These are phyloP conservation scores for Lepidium aucheri DNA, from an alignment of 345 rosid species.

Conservation along the genomic window DNA sequence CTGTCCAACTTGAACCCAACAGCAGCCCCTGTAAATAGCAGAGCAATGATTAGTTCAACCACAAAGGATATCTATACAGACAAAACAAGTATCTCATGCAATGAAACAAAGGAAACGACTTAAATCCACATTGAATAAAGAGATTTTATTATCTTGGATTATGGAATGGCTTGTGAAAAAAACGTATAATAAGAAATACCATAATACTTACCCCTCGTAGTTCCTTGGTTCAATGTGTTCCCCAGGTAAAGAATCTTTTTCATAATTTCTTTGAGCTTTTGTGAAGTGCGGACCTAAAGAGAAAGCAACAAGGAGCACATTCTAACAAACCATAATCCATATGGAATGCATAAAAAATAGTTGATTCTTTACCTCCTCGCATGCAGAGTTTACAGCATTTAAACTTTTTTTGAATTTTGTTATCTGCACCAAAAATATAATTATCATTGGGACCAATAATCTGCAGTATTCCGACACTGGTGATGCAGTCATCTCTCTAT, in stretches of 20 bases:
- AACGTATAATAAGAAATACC: background rate
- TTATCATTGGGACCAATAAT: constrained; percentile 1
- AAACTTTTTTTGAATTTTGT: constrained; percentile 81
- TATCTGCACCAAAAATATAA: constrained; percentile 38
- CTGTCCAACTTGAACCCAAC: constrained; percentile 98
- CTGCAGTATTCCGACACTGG: background rate
- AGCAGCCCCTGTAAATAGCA: constrained; percentile 71
- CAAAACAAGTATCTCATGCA: background rate
- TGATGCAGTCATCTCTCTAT: too few species aligned
- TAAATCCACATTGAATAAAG: constrained; percentile 1
- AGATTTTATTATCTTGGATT: background rate
- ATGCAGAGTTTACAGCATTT: constrained; percentile 78
- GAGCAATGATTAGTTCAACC: constrained; percentile 4
- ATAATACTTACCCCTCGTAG: constrained; percentile 75
- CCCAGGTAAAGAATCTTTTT: constrained; percentile 87
- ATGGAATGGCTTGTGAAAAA: background rate
- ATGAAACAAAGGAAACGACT: background rate
- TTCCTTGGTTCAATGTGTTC: constrained; percentile 92
- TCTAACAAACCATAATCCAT: background rate
- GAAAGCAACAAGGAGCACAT: constrained; percentile 9
- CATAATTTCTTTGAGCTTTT: constrained; percentile 88
- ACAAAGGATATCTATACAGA: constrained; percentile 2
- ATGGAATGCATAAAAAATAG: constrained; percentile 9
- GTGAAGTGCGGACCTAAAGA: constrained; percentile 73
- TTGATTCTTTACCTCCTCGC: constrained; percentile 60